Percentiles rank a stretch among this genome's conserved stretches.
Conservation (phyloP, 2,329 filamentous ascomycete species). For the Raffaelea albimanens region DNA sequence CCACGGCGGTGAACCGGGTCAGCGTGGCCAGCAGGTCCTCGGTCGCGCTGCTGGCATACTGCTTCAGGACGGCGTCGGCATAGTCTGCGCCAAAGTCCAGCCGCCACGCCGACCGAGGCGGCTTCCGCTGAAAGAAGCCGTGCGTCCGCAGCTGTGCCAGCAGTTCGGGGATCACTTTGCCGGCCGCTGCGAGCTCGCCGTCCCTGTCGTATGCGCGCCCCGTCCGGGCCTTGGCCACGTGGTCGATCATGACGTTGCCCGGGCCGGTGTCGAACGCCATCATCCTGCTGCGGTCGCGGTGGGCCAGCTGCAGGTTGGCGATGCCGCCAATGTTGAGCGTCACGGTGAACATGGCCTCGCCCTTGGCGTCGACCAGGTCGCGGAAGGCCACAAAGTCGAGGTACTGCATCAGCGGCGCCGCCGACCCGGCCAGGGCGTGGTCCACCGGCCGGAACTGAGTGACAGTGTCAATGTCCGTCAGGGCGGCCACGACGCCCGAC, state of each 20-base stretch:
- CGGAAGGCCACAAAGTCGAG: slow-evolving; percentile 22
- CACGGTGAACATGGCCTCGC: slow-evolving; percentile 12
- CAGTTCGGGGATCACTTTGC: slow-evolving; percentile 13
- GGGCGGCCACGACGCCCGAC: slow-evolving; percentile 20
- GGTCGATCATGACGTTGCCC: slow-evolving; percentile 22
- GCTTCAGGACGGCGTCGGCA: slow-evolving; percentile 15
- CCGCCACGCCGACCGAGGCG: slow-evolving; percentile 19
- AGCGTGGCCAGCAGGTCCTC: slow-evolving; percentile 17
- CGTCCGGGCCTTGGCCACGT: slow-evolving; percentile 18
- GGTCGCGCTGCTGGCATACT: slow-evolving; percentile 11
- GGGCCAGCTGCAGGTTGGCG: slow-evolving; percentile 20
- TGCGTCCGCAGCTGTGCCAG: slow-evolving; percentile 15
- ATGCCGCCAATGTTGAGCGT: slow-evolving; percentile 23
- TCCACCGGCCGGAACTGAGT: slow-evolving; percentile 21
- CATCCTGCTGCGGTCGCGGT: slow-evolving; percentile 19
- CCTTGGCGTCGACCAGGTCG: slow-evolving; percentile 8
- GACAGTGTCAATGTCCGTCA: slow-evolving; percentile 19
- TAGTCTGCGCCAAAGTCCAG: slow-evolving; percentile 19
- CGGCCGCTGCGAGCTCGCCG: slow-evolving; percentile 17
- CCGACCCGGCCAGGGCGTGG: slow-evolving; percentile 19
- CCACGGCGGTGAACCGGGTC: slow-evolving; percentile 15
- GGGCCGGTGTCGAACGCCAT: slow-evolving; percentile 22
- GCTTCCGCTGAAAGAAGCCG: slow-evolving; percentile 17
- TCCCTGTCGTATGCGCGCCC: slow-evolving; percentile 17
- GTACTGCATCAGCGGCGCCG: slow-evolving; percentile 22